Evolutionary conservation across 495 filamentous ascomycete species (phyloP).

Genomic region (Lophiostoma macrostomum): DNA sequence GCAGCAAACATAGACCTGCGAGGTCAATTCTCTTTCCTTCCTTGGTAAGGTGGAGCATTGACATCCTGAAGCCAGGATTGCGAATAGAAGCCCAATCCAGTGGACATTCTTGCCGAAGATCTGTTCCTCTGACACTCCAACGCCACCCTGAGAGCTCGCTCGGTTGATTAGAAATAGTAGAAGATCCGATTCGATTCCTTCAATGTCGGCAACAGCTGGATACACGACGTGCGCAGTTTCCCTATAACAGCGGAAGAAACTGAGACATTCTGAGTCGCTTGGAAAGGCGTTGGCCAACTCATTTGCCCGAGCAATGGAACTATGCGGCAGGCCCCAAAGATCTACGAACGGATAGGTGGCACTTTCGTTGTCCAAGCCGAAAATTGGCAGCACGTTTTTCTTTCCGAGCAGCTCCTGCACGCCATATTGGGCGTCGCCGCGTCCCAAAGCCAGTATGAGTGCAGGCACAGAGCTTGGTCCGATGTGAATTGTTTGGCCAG

Average conservation of each 20-base stretch:
- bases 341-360: slow-evolving; percentile 77
- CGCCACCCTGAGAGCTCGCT: slow-evolving; percentile 47
- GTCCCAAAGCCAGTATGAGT: slow-evolving; percentile 63
- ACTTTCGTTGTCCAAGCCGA: slow-evolving; percentile 76
- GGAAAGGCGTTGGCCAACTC: slow-evolving; percentile 71
- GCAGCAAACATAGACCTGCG: slow-evolving; percentile 62
- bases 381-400: slow-evolving; percentile 73
- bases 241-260: slow-evolving; percentile 69
- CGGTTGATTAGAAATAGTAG: slow-evolving; percentile 66
- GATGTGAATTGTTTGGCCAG: slow-evolving; percentile 56
- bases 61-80: slow-evolving; percentile 74
- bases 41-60: slow-evolving; percentile 70
- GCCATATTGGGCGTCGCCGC: slow-evolving; percentile 52
- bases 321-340: slow-evolving; percentile 58
- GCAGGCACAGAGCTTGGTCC: slow-evolving; percentile 59
- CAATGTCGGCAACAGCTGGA: slow-evolving; percentile 70
- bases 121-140: slow-evolving; percentile 37
- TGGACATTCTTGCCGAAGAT: slow-evolving; percentile 60
- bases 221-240: slow-evolving; percentile 76
- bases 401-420: slow-evolving; percentile 55
- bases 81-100: slow-evolving; percentile 70
- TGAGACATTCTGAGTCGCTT: slow-evolving; percentile 57
- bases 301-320: slow-evolving; percentile 67
- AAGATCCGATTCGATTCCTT: slow-evolving; percentile 62
- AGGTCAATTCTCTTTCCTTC: slow-evolving; percentile 57